These are phyloP conservation scores for Helichrysum umbraculigerum DNA, from an alignment of 129 eudicot genomes.

Conservation along the genomic window DNA sequence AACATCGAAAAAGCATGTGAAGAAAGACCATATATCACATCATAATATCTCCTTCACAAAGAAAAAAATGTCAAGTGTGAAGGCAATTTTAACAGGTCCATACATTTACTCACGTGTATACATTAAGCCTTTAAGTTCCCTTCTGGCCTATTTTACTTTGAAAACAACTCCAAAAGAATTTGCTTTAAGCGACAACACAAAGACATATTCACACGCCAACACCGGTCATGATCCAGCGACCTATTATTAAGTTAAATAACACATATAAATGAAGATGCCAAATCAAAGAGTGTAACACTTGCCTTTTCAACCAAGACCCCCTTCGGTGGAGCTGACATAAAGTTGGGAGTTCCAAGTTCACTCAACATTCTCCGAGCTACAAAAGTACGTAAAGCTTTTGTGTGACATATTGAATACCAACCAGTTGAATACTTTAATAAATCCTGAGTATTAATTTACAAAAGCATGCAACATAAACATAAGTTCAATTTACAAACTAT, in stretches of 20 bases:
- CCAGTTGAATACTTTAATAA: not conserved
- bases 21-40: not conserved
- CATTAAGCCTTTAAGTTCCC: constrained; percentile 1
- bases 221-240: not conserved
- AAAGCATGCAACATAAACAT: not conserved
- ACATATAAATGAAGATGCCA: not conserved
- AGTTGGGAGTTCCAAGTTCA: constrained; percentile 40
- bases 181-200: not conserved
- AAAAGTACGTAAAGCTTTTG: not conserved
- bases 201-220: not conserved
- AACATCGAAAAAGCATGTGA: not conserved
- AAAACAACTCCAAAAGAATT: not conserved
- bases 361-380: constrained; percentile 46
- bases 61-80: not conserved
- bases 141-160: not conserved
- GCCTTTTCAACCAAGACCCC: constrained; percentile 67
- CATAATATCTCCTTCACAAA: not conserved
- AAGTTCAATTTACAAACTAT: not conserved
- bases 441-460: not conserved
- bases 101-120: not conserved
- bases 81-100: not conserved
- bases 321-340: constrained; percentile 54
- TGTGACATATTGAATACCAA: not conserved
- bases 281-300: constrained; percentile 22
- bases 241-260: not conserved